A percentile compares a stretch with the other conserved stretches of the same genome.
These are phyloP conservation scores for Allium fistulosum DNA, from an alignment of 106 monocot genomes.

Conservation along the genomic window DNA sequence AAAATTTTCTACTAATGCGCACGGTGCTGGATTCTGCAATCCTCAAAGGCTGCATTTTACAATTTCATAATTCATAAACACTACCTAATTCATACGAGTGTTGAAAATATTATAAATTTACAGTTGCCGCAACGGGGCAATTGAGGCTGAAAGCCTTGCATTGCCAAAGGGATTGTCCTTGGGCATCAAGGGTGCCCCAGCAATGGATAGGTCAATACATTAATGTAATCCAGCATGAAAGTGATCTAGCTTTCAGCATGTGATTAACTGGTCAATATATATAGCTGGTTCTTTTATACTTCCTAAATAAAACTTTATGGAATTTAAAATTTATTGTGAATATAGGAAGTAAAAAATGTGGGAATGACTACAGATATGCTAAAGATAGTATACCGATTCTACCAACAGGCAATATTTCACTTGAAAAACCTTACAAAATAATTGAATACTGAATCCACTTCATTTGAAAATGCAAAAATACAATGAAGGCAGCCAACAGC, in stretches of 20 bases:
- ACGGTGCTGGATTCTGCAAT: slow-evolving; percentile 19
- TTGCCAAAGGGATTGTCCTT: slow-evolving; percentile 18
- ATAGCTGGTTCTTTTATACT: slow-evolving; percentile 18
- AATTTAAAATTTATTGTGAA: too few relatives aligned
- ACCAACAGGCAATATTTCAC: too few relatives aligned
- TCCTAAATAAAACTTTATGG: too few relatives aligned
- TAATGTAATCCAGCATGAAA: slow-evolving; percentile 19
- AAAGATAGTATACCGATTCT: too few relatives aligned
- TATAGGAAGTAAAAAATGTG: too few relatives aligned
- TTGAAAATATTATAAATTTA: not conserved
- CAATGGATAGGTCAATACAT: too few relatives aligned
- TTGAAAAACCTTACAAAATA: too few relatives aligned
- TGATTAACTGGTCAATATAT: slow-evolving; percentile 13
- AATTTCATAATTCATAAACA: not conserved
- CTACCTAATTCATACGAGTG: not conserved
- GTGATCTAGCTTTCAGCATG: slow-evolving; percentile 7
- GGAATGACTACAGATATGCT: too few relatives aligned
- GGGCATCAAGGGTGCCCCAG: too few relatives aligned
- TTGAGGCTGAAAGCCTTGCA: slow-evolving; percentile 7
- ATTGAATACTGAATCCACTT: too few relatives aligned
- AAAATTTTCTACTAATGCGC: slow-evolving; percentile 4
- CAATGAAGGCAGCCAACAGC: too few relatives aligned
- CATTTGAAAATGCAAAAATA: too few relatives aligned
- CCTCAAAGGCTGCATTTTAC: slow-evolving; percentile 16
- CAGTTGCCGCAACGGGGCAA: slow-evolving; percentile 22